Evolutionary conservation across 768 basidiomycete species (phyloP), one percentile per base, ranked within the genome.

Genomic region (Mycena polygramma): DNA sequence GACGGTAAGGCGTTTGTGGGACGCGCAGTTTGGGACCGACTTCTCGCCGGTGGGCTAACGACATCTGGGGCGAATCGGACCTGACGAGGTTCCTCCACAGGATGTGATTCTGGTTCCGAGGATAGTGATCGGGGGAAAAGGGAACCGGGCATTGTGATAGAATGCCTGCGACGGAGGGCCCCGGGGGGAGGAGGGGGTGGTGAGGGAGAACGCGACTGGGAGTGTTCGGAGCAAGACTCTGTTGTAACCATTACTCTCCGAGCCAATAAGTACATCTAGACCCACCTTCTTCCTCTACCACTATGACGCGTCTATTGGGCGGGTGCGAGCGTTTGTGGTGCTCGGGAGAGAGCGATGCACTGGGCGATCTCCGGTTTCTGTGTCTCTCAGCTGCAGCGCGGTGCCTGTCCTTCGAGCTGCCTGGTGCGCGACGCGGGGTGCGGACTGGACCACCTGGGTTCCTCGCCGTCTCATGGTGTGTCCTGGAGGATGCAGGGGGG

Each of bases 61-160:
- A 73, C 64, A 11, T 68, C 69, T 37, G 77, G 66, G 17, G 80
- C 77, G 62, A 87, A 87, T 30, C 80, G 83, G n/a, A 87, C 84
- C 66, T 80, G 86, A 41, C 80, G 81, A 61, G 61, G 68, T 57
- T 68, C 77, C 26, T 75, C 75, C 19, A 76, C 73, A 39, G 78
- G 74, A 20, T 75, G 63, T 13, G 75, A 59, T 49, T 82, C 82
- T 35, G 90, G 88, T 37, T 89, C 81, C 15, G 89, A 81, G n/a
- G 92, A 92, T 0, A 89, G 85, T 0, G 94, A 93, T 11, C 92
- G 89, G 7, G 92, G 88, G 75, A 90, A 93, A 15, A 95, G 86
- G 1, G 94, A 87, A 10, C 93, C 94, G 24, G 93, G 94, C 93
- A 95, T 95, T 1, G 89, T 90, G 0, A 86, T 75, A 4, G 88